Conservation (phyloP, 192 early-diverging fungal species). For the Backusella australiensis region DNA sequence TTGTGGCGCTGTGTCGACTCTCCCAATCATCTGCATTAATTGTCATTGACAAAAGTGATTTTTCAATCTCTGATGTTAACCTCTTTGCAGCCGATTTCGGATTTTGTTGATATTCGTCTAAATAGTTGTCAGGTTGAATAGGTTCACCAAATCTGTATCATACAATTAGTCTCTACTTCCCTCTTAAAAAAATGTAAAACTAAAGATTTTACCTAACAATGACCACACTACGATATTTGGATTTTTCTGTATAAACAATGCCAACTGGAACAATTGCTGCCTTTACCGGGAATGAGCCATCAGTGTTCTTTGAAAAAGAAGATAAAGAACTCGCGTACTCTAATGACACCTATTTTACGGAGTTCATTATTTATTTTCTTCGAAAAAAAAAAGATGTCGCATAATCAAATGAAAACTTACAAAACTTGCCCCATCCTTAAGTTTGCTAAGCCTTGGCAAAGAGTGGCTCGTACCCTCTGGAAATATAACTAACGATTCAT, state of each 20-base stretch:
- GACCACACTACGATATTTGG: conserved; percentile 41
- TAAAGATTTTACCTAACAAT: conserved; percentile 37
- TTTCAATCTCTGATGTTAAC: conserved; percentile 38
- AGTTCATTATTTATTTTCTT: conserved; percentile 21
- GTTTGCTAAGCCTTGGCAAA: conserved; percentile 30
- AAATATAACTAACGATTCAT: conserved; percentile 46
- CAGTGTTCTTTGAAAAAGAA: conserved; percentile 17
- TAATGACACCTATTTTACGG: conserved; percentile 37
- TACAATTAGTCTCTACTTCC: background rate
- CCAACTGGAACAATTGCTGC: conserved; percentile 39
- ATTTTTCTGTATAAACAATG: conserved; percentile 46
- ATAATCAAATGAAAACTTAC: conserved; percentile 15
- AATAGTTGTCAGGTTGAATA: conserved; percentile 33
- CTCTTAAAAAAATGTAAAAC: background rate
- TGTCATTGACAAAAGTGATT: conserved; percentile 35
- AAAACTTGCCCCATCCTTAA: conserved; percentile 50
- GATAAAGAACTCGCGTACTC: conserved; percentile 38
- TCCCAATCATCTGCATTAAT: conserved; percentile 51
- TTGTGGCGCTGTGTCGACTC: conserved; percentile 30
- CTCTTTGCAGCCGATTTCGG: conserved; percentile 33
- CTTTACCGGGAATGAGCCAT: conserved; percentile 12
- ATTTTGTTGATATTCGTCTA: conserved; percentile 34
- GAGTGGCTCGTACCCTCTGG: conserved; percentile 49
- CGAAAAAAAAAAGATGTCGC: background rate
- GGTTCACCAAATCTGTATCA: conserved; percentile 39